These are phyloP conservation scores for Lichtheimia ornata DNA, from an alignment of 371 early-diverging fungal species.

Conservation along the genomic window DNA sequence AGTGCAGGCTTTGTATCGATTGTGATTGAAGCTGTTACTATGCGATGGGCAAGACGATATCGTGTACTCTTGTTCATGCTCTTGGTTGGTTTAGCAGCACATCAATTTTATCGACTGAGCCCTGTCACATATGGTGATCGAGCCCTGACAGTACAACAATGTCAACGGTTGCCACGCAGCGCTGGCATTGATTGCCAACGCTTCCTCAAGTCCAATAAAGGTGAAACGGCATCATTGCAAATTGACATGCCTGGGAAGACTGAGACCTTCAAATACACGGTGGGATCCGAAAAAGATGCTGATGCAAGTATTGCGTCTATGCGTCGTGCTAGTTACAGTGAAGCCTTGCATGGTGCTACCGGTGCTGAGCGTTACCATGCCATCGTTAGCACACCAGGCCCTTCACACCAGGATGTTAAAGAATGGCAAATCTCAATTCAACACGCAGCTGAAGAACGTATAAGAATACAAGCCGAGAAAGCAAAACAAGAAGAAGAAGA, in stretches of 20 bases:
- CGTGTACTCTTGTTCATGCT: neutral
- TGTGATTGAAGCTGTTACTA: slow-evolving; percentile 23
- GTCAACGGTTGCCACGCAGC: too few species aligned
- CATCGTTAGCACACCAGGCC: slow-evolving; percentile 26
- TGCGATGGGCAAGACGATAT: slow-evolving; percentile 13
- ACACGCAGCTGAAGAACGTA: neutral
- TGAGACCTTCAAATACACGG: slow-evolving; percentile 24
- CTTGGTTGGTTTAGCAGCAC: neutral
- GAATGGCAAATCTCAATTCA: slow-evolving; percentile 17
- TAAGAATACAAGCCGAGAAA: slow-evolving; percentile 6
- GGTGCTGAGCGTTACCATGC: slow-evolving; percentile 31
- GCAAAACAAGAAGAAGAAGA: slow-evolving; percentile 2
- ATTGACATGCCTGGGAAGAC: slow-evolving; percentile 24
- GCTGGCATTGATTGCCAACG: neutral
- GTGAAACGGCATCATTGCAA: slow-evolving; percentile 3
- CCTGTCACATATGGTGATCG: neutral
- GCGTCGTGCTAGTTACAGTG: slow-evolving; percentile 16
- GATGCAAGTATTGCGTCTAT: slow-evolving; percentile 19
- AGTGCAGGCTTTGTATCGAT: slow-evolving; percentile 20
- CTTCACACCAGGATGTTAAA: slow-evolving; percentile 16
- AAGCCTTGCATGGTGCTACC: slow-evolving; percentile 16
- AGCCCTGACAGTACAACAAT: too few species aligned
- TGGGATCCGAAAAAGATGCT: slow-evolving; percentile 30
- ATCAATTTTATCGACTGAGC: neutral
- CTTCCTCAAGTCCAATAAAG: neutral